Percentiles rank a stretch among this genome's conserved stretches.
Conservation (phyloP, 2,329 filamentous ascomycete genomes). For the Leptographium flavum region DNA sequence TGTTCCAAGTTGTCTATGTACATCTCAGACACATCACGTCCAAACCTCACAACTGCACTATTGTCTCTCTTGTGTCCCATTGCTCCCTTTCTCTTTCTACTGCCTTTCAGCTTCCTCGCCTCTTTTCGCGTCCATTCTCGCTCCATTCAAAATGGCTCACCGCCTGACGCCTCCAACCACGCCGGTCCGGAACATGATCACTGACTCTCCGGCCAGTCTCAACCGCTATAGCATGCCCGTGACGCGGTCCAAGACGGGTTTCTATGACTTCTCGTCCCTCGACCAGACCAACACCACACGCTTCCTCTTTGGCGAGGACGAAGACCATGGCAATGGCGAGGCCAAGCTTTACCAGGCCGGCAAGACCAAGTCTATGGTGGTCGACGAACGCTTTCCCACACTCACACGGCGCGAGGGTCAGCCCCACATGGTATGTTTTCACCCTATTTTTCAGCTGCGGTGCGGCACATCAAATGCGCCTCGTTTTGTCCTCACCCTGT, state of each 20-base stretch:
- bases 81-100: neutral
- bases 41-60: neutral
- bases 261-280: conserved; percentile 49
- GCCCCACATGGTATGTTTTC: conserved; percentile 26
- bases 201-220: conserved; percentile 33
- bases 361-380: conserved; percentile 26
- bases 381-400: conserved; percentile 76
- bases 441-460: neutral
- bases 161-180: neutral
- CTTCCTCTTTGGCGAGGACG: conserved; percentile 67
- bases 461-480: neutral
- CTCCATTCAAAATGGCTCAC: neutral
- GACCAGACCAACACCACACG: conserved; percentile 76
- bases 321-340: conserved; percentile 49
- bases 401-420: conserved; percentile 50
- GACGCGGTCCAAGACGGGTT: conserved; percentile 51
- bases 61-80: too few relatives aligned
- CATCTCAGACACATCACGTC: neutral
- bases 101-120: neutral
- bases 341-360: conserved; percentile 58
- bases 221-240: conserved; percentile 94
- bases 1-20: neutral
- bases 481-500: neutral
- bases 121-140: neutral
- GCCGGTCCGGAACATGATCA: neutral